These are phyloP conservation scores for Tympanopsis confertula DNA, from an alignment of 2,329 filamentous ascomycete genomes.

Conservation along the genomic window DNA sequence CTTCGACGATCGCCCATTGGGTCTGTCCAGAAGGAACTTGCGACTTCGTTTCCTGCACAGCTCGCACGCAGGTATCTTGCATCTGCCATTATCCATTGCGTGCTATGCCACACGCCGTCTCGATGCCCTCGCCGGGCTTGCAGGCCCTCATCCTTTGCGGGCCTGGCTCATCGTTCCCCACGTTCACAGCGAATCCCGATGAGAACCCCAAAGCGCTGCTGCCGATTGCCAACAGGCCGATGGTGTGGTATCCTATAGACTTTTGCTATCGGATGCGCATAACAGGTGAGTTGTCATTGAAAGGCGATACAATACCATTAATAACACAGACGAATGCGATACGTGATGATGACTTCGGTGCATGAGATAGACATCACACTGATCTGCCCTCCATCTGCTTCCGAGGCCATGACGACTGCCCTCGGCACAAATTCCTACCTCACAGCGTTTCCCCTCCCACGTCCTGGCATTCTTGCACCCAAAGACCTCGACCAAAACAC, in stretches of 20 bases:
- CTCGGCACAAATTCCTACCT: slow-evolving; percentile 69
- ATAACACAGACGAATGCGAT: too few relatives aligned
- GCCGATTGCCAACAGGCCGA: slow-evolving; percentile 73
- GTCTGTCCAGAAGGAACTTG: too few relatives aligned
- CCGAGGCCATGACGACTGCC: slow-evolving; percentile 54
- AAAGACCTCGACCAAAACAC: slow-evolving; percentile 68
- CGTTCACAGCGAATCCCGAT: slow-evolving; percentile 69
- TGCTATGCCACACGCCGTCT: slow-evolving; percentile 65
- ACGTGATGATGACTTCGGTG: too few relatives aligned
- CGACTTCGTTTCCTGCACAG: too few relatives aligned
- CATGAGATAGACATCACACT: slow-evolving; percentile 42
- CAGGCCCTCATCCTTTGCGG: slow-evolving; percentile 77
- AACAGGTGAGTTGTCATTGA: slow-evolving; percentile 41
- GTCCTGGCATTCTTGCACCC: slow-evolving; percentile 67
- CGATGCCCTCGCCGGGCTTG: slow-evolving; percentile 64
- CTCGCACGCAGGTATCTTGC: too few relatives aligned
- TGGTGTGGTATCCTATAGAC: slow-evolving; percentile 83
- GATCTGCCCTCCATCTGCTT: slow-evolving; percentile 52
- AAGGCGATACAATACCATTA: too few relatives aligned
- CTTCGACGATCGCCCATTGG: too few relatives aligned
- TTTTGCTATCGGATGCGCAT: slow-evolving; percentile 76
- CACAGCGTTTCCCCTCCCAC: slow-evolving; percentile 61
- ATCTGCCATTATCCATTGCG: too few relatives aligned
- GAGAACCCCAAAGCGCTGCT: slow-evolving; percentile 74
- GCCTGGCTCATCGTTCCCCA: slow-evolving; percentile 70